A percentile compares a stretch with the other conserved stretches of the same genome.
These are phyloP conservation scores for Ramalina peruviana DNA, from an alignment of 495 filamentous ascomycete species.

Conservation along the genomic window DNA sequence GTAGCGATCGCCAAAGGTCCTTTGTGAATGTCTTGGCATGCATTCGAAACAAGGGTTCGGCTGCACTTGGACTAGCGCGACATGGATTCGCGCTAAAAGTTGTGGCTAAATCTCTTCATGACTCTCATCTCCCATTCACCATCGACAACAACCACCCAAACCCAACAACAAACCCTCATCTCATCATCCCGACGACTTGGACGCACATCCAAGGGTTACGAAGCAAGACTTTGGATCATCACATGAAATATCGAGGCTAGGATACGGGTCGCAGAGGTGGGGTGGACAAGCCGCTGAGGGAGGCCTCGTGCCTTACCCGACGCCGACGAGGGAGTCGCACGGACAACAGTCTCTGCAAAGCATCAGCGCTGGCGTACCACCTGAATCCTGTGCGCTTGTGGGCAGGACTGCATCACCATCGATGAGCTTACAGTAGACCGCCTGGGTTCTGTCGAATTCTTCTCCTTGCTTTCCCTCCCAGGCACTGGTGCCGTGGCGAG, in stretches of 20 bases:
- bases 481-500: not conserved
- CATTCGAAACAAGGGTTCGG: not conserved
- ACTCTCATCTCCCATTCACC: constrained; percentile 1
- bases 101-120: constrained; percentile 4
- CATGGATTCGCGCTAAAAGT: constrained; percentile 1
- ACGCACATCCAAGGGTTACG: not conserved
- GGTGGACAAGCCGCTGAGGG: constrained; percentile 5
- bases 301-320: constrained; percentile 9
- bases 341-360: not conserved
- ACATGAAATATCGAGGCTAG: not conserved
- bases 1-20: too few relatives aligned
- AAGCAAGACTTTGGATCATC: not conserved
- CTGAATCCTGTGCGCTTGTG: too few relatives aligned
- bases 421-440: too few relatives aligned
- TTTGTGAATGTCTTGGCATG: too few relatives aligned
- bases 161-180: not conserved
- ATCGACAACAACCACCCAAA: constrained; percentile 1
- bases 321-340: constrained; percentile 1
- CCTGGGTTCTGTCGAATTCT: not conserved
- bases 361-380: too few relatives aligned
- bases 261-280: constrained; percentile 1
- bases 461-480: constrained; percentile 1
- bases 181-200: not conserved
- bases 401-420: too few relatives aligned
- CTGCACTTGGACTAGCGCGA: constrained; percentile 1